Conservation (phyloP, 2,329 filamentous ascomycete species). For the Fusarium metavorans region DNA sequence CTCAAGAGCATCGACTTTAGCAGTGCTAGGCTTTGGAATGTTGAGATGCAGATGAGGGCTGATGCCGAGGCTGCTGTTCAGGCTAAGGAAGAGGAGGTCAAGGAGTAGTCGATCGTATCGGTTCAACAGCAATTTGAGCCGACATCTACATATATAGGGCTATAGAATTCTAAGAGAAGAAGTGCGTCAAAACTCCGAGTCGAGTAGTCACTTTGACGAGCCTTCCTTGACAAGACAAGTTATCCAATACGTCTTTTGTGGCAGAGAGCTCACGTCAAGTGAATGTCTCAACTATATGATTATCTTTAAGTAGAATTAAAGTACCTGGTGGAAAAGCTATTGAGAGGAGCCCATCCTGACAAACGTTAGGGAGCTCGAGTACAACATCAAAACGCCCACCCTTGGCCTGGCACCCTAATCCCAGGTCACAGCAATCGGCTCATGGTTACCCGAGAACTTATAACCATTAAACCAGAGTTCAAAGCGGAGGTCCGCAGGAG, state of each 20-base stretch:
- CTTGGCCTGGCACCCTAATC: constrained; percentile 9
- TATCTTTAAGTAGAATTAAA: neutral
- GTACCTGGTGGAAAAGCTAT: neutral
- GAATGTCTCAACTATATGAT: neutral
- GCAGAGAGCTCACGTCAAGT: neutral
- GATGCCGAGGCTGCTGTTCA: neutral
- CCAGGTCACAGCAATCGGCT: constrained; percentile 35
- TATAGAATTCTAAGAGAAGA: neutral
- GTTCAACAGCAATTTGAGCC: too few species aligned
- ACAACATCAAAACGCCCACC: neutral
- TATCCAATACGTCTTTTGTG: neutral
- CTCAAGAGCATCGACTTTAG: neutral
- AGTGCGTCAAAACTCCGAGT: neutral
- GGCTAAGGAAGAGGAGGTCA: neutral
- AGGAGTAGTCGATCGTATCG: neutral
- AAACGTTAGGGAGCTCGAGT: neutral
- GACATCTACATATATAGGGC: neutral
- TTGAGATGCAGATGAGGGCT: neutral
- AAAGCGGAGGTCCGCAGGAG: constrained; percentile 65
- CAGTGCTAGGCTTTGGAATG: neutral
- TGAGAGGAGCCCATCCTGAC: neutral
- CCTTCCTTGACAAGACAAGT: neutral
- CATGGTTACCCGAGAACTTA: constrained; percentile 42
- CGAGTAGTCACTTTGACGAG: neutral
- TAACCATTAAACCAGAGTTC: constrained; percentile 54